phyloP scores from a whole-genome alignment of 2,329 filamentous ascomycete species.

The Colletotrichum viniferum region DNA sequence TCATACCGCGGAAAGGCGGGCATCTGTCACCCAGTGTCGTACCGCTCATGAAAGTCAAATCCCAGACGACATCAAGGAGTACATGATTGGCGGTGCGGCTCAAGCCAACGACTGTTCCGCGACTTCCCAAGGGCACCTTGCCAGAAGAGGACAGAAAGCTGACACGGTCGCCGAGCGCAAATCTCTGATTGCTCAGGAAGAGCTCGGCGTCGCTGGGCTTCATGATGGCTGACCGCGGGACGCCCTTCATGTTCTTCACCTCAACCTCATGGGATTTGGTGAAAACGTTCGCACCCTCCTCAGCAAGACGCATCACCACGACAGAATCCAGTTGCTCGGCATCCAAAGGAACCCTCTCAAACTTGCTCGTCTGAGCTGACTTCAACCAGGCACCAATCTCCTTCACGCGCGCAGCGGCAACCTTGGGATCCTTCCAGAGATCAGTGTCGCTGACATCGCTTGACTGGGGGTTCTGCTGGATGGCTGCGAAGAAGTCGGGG shows the following conservation, averaged over 20 bases:
- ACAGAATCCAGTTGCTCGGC: constrained; percentile 95
- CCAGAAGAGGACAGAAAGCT: constrained; percentile 93
- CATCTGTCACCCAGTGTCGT: constrained; percentile 90
- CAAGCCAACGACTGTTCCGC: constrained; percentile 93
- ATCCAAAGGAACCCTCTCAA: constrained; percentile 94
- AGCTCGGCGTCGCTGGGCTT: constrained; percentile 98
- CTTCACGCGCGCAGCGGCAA: constrained; percentile 82
- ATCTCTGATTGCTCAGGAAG: constrained; percentile 82
- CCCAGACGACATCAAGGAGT: constrained; percentile 91
- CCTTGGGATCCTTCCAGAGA: constrained; percentile 76
- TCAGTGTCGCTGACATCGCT: constrained; percentile 85
- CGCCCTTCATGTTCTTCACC: constrained; percentile 74
- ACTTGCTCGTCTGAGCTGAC: constrained; percentile 85
- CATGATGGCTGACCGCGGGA: constrained; percentile 85
- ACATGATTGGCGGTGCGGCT: constrained; percentile 84
- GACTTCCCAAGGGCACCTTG: constrained; percentile 90
- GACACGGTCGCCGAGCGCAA: constrained; percentile 85
- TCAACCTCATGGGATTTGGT: constrained; percentile 57
- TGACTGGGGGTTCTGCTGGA: constrained; percentile 83
- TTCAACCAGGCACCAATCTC: constrained; percentile 96
- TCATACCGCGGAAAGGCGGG: constrained; percentile 91
- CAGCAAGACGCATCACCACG: constrained; percentile 80
- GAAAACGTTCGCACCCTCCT: constrained; percentile 69
- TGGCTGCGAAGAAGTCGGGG: constrained; percentile 91
- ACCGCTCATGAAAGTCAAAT: constrained; percentile 95